Base-by-base conservation (phyloP, 1,284 basidiomycete species). In the Rhodotorula sp. region DNA sequence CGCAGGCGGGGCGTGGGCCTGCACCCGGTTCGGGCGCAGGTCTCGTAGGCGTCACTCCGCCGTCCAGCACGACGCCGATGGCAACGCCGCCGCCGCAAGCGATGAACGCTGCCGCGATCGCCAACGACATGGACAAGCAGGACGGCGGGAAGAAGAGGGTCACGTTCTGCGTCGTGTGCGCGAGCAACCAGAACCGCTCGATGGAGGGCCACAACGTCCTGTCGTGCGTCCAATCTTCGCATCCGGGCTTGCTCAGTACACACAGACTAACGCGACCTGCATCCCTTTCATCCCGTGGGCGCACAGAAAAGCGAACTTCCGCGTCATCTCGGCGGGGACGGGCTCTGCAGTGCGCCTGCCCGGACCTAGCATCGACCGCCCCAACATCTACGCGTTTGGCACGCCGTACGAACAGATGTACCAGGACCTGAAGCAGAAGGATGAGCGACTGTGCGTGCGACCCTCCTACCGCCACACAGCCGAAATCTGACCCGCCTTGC, bases 371-470 rank as follows among this genome's bases (percentile, higher is more conserved):
- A 91, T 97, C 83, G 95, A 99, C 85, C 94, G 93, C 80, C 97
- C 97, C 23, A 99, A 99, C 81, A 94, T 97, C 68, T 99, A 97
- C 81, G 82, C 90, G 0, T 99, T 99, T 81, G 97, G 97, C 45
- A 99, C 96, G n/a, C 94, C 97, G 0, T 99, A 99, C 82, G 93
- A 98, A 77, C 85, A 88, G 45, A 99, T 99, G 79, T 99, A 93
- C 80, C 89, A 94, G 79, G 95, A 99, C 78, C 85, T 99, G n/a
- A 87, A 87, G 74, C 81, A 84, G 7, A 94, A 99, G 83, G 96
- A 99, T 81, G 84, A 88, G 61, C 86, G 89, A 65, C 81, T 99
- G 90, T 96, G 76, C 82, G 91, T 85, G 23, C 48, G 52, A 55
- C 59, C 53, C 50, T 25, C 16, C 34, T 12, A 21, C 10, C 25